These are phyloP conservation scores for Blastocystis sp. DNA, from an alignment of 352 stramenopile genomes.

Conservation along the genomic window DNA sequence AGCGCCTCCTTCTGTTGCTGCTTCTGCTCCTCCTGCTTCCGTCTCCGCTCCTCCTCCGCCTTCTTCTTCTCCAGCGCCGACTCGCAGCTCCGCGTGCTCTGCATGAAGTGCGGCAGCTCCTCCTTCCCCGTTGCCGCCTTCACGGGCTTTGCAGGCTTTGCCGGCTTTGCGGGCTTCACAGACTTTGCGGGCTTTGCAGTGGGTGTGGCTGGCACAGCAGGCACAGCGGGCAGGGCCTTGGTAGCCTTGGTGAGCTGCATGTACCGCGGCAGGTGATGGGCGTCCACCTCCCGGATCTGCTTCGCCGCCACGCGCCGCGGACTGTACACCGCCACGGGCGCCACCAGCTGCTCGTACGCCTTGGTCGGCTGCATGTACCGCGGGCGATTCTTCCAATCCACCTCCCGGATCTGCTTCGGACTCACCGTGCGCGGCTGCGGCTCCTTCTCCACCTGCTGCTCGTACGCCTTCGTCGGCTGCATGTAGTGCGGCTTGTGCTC, in stretches of 20 bases:
- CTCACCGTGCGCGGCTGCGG: background rate
- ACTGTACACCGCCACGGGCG: background rate
- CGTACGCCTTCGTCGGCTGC: conserved; percentile 1
- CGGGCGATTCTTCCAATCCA: conserved; percentile 19
- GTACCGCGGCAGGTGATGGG: conserved; percentile 2
- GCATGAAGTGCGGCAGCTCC: conserved; percentile 25
- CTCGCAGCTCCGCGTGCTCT: conserved; percentile 25
- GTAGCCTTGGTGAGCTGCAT: conserved; percentile 51
- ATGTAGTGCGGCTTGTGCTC: conserved; percentile 55
- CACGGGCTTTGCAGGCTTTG: background rate
- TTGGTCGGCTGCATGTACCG: conserved; percentile 49
- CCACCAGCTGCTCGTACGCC: conserved; percentile 18
- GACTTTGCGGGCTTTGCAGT: background rate
- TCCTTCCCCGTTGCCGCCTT: background rate
- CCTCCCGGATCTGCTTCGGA: conserved; percentile 28
- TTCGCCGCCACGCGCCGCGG: background rate
- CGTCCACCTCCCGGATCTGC: conserved; percentile 3
- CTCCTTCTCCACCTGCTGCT: background rate
- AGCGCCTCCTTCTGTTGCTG: conserved; percentile 10
- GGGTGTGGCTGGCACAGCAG: background rate
- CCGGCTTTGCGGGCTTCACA: background rate
- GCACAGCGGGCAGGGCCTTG: background rate
- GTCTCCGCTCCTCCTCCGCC: background rate
- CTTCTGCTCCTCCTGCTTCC: conserved; percentile 20
- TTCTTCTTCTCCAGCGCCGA: background rate